A percentile compares a stretch with the other conserved stretches of the same genome.
phyloP scores from a whole-genome alignment of 176 grass and related monocot genomes.

The Themeda triandra region DNA sequence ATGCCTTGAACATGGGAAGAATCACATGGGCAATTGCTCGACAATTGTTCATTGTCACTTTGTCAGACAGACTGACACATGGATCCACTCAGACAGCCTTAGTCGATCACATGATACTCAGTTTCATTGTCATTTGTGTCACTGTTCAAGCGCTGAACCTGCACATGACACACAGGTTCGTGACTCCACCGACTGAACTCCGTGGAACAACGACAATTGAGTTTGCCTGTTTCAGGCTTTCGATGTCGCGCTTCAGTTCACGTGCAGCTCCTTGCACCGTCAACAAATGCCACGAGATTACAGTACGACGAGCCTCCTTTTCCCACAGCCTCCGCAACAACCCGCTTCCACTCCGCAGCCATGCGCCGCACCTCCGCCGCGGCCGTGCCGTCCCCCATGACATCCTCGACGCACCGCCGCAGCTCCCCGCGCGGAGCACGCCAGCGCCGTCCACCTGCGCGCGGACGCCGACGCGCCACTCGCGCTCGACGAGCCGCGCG shows the following conservation, averaged over 20 bases:
- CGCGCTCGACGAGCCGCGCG: constrained; percentile 42
- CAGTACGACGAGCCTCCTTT: background rate
- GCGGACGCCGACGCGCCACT: constrained; percentile 44
- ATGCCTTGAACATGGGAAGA: background rate
- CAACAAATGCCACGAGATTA: background rate
- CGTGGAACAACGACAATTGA: background rate
- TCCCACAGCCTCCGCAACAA: background rate
- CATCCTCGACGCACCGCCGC: constrained; percentile 31
- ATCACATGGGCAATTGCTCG: background rate
- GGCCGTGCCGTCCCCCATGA: constrained; percentile 24
- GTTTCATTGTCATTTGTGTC: no score
- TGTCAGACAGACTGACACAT: no score
- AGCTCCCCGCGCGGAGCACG: constrained; percentile 36
- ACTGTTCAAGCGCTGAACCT: no score
- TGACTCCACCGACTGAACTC: no score
- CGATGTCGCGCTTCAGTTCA: no score
- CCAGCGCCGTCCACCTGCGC: constrained; percentile 7
- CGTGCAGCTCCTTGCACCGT: background rate
- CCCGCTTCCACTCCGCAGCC: constrained; percentile 23
- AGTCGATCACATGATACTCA: no score
- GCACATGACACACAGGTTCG: background rate
- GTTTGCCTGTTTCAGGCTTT: no score
- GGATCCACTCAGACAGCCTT: no score
- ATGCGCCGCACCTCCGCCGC: constrained; percentile 2
- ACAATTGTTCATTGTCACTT: no score